Percentiles rank a stretch among this genome's conserved stretches.
Conservation (phyloP, 345 rosid species). For the Citrus reticulata region DNA sequence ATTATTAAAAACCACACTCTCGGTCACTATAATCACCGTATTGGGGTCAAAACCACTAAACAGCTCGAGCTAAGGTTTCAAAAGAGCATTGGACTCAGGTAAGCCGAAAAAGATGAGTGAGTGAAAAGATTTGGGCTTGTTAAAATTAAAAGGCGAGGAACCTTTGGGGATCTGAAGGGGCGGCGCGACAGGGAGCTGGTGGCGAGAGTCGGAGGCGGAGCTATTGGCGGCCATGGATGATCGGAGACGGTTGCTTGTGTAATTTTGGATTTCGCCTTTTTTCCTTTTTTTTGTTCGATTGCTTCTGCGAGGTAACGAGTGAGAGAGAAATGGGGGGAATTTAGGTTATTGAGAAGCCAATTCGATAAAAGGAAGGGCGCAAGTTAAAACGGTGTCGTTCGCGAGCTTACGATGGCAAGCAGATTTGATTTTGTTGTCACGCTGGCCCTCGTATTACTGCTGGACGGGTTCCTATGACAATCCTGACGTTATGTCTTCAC, state of each 20-base stretch:
- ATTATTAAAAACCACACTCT: neutral
- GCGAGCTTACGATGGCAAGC: neutral
- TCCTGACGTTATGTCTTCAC: neutral
- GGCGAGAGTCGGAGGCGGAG: conserved; percentile 48
- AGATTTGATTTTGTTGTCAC: neutral
- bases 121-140: neutral
- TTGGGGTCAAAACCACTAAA: conserved; percentile 1
- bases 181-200: conserved; percentile 53
- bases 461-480: neutral
- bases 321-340: conserved; percentile 7
- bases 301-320: conserved; percentile 17
- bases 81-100: neutral
- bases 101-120: neutral
- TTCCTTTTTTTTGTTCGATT: neutral
- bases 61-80: conserved; percentile 17
- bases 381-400: conserved; percentile 5
- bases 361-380: neutral
- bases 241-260: conserved; percentile 29
- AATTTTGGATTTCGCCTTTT: neutral
- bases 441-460: neutral
- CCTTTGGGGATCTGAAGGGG: conserved; percentile 86
- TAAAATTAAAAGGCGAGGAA: conserved; percentile 5
- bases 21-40: neutral
- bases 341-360: conserved; percentile 7
- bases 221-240: conserved; percentile 74